Percentiles rank a stretch among this genome's conserved stretches.
phyloP scores from a whole-genome alignment of 495 filamentous ascomycete species.

The Aspergillus homomorphus region DNA sequence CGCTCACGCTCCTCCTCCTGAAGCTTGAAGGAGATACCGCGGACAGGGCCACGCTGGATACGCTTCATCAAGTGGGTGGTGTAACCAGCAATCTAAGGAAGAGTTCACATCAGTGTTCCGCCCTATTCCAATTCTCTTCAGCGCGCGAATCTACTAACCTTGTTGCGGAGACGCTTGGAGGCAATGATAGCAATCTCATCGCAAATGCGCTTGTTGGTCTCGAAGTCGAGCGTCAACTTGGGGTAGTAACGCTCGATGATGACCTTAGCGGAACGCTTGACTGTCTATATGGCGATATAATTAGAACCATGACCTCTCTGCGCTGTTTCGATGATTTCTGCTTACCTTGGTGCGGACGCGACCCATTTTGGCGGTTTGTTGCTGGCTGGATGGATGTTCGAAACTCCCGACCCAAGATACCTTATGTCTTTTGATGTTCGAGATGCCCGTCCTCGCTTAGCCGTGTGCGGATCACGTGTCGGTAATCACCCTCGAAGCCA shows the following conservation, averaged over 20 bases:
- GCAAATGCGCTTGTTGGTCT: slow-evolving; percentile 99
- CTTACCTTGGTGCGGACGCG: slow-evolving; percentile 82
- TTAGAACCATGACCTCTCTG: slow-evolving; percentile 14
- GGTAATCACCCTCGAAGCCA: not conserved
- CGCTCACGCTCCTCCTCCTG: slow-evolving; percentile 99
- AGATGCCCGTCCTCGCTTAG: slow-evolving; percentile 27
- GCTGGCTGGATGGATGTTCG: slow-evolving; percentile 40
- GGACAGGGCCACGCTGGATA: slow-evolving; percentile 98
- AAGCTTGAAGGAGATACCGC: slow-evolving; percentile 99
- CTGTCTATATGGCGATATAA: slow-evolving; percentile 56
- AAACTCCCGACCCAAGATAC: slow-evolving; percentile 6
- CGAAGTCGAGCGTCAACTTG: slow-evolving; percentile 97
- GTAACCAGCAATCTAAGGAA: slow-evolving; percentile 87
- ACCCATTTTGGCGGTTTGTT: slow-evolving; percentile 81
- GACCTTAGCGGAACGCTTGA: slow-evolving; percentile 99
- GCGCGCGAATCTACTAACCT: slow-evolving; percentile 56
- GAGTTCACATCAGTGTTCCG: slow-evolving; percentile 10
- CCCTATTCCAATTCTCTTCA: not conserved
- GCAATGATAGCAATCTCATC: slow-evolving; percentile 99
- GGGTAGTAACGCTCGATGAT: slow-evolving; percentile 99
- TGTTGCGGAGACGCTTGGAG: slow-evolving; percentile 96
- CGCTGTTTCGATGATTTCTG: not conserved
- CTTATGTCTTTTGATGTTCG: slow-evolving; percentile 14
- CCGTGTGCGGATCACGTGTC: slow-evolving; percentile 24
- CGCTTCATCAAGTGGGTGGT: slow-evolving; percentile 92